Conservation (phyloP, 164 flowering plant species). For the Kalanchoe fedtschenkoi region DNA sequence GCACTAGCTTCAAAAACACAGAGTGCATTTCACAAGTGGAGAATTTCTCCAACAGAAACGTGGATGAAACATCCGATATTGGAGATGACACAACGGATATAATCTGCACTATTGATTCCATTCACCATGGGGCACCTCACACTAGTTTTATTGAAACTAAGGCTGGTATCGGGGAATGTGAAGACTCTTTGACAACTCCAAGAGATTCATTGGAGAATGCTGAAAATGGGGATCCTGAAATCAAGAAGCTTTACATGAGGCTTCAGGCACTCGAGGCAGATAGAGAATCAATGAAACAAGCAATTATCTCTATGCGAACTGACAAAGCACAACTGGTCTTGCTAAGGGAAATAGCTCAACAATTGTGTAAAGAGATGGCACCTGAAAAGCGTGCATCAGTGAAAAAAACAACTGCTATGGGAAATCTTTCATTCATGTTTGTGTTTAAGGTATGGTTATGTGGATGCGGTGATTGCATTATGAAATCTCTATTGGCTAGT, state of each 20-base stretch:
- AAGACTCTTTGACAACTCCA: too few species aligned
- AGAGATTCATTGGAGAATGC: neutral
- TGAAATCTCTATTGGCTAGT: neutral
- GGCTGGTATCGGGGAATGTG: too few species aligned
- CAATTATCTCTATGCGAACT: neutral
- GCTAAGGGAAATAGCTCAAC: neutral
- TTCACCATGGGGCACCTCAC: too few species aligned
- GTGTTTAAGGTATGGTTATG: slow-evolving; percentile 1
- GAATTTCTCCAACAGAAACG: too few species aligned
- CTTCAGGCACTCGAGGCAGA: neutral
- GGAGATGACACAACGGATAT: neutral
- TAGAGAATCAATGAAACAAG: neutral
- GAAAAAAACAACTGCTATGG: neutral
- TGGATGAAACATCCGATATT: neutral
- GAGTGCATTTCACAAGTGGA: too few species aligned
- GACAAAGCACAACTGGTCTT: neutral
- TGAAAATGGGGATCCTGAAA: neutral
- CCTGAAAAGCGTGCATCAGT: neutral
- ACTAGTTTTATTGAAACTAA: too few species aligned
- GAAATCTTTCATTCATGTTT: neutral
- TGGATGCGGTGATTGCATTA: neutral
- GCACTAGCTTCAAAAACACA: neutral
- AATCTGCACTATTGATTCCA: neutral
- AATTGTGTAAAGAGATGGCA: neutral
- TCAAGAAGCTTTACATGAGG: neutral